Base-by-base conservation (phyloP, 371 early-diverging fungal species). In the Mortierella sp. region DNA sequence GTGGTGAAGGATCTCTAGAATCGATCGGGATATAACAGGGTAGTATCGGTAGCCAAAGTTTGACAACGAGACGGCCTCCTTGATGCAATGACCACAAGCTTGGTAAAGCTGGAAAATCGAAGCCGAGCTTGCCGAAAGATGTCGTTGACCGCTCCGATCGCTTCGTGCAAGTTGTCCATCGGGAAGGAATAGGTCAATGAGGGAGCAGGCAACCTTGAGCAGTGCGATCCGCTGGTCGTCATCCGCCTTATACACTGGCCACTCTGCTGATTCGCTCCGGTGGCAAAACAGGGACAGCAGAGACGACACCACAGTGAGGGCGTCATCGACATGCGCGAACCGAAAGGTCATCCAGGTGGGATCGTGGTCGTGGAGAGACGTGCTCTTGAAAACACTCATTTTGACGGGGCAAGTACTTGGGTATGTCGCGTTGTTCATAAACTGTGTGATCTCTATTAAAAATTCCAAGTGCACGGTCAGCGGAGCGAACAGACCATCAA, bases 341-440 rank as follows among this genome's bases (percentile, higher is more conserved):
- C 70, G 74, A 16, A 85, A 56, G 5, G 63, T 38, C 76, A 79
- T 74, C 85, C 85, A 85, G 1, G 68, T 38, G 2, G 82, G 78
- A 29, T 85, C 85, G 8, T 14, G n/a, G 11, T 85, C 85, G 43
- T 70, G 65, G 11, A 16, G 11, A 10, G 58, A n/a, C 5, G 21
- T 14, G 24, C 73, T 60, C 72, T 80, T 85, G 75, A 85, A 79
- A 1, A 58, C 70, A 41, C 76, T 80, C 82, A 81, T 81, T 41
- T 75, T 78, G 32, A 85, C 48, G 11, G 49, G 65, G 49, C 78
- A 81, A 0, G 76, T 72, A 35, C 71, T 58, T 2, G 81, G 85
- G 27, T 78, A 79, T 14, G 38, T 5, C 16, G 55, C 18, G 16
- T 75, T 65, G n/a, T 78, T 60, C n/a, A 85, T 24, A 35, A 76